Conservation (phyloP, 2,329 filamentous ascomycete species). For the Dactylellina drechsleri region DNA sequence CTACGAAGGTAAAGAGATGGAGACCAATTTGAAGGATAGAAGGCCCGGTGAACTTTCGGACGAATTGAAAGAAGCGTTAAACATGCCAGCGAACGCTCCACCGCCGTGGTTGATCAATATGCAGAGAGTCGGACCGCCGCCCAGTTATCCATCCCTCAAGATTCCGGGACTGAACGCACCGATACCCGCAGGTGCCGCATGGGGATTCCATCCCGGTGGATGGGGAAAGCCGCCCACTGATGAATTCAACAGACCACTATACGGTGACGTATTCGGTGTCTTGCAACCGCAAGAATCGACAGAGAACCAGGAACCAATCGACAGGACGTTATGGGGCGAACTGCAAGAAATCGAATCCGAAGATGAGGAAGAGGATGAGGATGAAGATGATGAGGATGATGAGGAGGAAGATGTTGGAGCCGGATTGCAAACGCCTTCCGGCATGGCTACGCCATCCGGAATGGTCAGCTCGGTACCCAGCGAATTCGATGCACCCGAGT, state of each 20-base stretch:
- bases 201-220: conserved; percentile 94
- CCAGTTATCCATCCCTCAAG: conserved; percentile 93
- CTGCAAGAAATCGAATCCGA: conserved; percentile 65
- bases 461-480: conserved; percentile 82
- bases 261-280: conserved; percentile 93
- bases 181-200: conserved; percentile 84
- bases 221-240: conserved; percentile 97
- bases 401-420: conserved; percentile 71
- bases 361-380: no score
- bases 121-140: conserved; percentile 90
- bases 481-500: conserved; percentile 66
- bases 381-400: conserved; percentile 71
- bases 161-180: conserved; percentile 94
- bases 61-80: conserved; percentile 87
- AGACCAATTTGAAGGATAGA: conserved; percentile 91
- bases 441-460: conserved; percentile 82
- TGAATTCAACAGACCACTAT: conserved; percentile 89
- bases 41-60: conserved; percentile 90
- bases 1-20: conserved; percentile 98
- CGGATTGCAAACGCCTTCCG: conserved; percentile 78
- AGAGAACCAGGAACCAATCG: conserved; percentile 79
- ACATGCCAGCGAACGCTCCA: conserved; percentile 90
- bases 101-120: conserved; percentile 98
- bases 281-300: conserved; percentile 71
- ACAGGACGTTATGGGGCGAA: conserved; percentile 91